These are phyloP conservation scores for Boletus fagicola DNA, from an alignment of 768 basidiomycete species.

Conservation along the genomic window DNA sequence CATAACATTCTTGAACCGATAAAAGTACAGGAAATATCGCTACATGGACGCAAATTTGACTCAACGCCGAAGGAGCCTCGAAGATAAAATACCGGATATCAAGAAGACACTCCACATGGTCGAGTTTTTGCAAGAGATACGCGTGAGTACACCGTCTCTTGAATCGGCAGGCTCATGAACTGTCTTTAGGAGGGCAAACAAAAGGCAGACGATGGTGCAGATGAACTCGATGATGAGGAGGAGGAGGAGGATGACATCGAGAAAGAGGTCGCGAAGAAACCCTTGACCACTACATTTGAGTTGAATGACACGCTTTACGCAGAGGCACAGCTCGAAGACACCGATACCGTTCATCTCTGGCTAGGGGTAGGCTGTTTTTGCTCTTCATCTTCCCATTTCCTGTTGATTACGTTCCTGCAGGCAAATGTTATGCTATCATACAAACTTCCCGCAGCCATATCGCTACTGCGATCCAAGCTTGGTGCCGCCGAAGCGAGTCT, in stretches of 20 bases:
- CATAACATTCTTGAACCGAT: slow-evolving; percentile 17
- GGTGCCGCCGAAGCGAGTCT: slow-evolving; percentile 64
- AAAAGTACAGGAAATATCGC: slow-evolving; percentile 83
- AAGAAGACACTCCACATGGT: slow-evolving; percentile 91
- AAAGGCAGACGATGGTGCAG: slow-evolving; percentile 34
- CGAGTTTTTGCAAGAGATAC: slow-evolving; percentile 68
- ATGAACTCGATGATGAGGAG: slow-evolving; percentile 60
- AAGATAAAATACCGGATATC: slow-evolving; percentile 97
- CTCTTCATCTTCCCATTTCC: neutral
- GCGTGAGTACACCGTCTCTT: slow-evolving; percentile 44
- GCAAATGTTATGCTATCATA: slow-evolving; percentile 99
- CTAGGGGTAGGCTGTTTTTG: slow-evolving; percentile 68
- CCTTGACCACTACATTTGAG: slow-evolving; percentile 85
- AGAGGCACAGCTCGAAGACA: slow-evolving; percentile 83
- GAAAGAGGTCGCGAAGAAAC: slow-evolving; percentile 38
- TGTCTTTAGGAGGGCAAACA: slow-evolving; percentile 56
- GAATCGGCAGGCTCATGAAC: neutral
- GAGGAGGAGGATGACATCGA: slow-evolving; percentile 50
- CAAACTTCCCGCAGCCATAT: slow-evolving; percentile 72
- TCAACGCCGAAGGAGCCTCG: slow-evolving; percentile 73
- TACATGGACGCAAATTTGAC: slow-evolving; percentile 92
- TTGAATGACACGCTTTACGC: slow-evolving; percentile 94
- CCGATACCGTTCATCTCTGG: slow-evolving; percentile 92
- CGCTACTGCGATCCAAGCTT: slow-evolving; percentile 74
- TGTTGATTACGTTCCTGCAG: slow-evolving; percentile 39